Conservation (phyloP, 306 rosid species). For the Malus asiatica region DNA sequence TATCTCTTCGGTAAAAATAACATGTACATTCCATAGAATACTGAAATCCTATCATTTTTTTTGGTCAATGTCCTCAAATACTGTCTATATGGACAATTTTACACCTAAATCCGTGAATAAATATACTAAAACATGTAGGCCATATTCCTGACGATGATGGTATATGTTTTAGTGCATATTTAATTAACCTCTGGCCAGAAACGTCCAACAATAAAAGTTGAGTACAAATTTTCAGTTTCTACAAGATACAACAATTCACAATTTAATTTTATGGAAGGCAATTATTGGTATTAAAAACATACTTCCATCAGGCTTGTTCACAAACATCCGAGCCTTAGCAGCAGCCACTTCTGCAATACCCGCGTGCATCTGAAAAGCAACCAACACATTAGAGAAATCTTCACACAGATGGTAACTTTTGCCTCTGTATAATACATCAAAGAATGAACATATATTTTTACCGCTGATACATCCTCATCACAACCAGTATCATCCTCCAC, state of each 20-base stretch:
- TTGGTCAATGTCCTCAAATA: not conserved
- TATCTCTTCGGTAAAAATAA: not conserved
- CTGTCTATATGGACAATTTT: not conserved
- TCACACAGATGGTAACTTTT: not conserved
- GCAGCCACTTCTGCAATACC: conserved; percentile 99
- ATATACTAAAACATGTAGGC: not conserved
- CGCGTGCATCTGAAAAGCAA: conserved; percentile 68
- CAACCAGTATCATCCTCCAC: conserved; percentile 56
- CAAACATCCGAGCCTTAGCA: conserved; percentile 97
- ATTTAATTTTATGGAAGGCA: conserved; percentile 3
- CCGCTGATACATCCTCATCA: conserved; percentile 72
- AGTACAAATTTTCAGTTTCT: not conserved
- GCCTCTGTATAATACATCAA: not conserved
- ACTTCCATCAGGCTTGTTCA: conserved; percentile 99
- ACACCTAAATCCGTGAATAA: not conserved
- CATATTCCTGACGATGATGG: not conserved
- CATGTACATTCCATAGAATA: not conserved
- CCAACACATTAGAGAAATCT: conserved; percentile 8
- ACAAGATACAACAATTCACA: not conserved
- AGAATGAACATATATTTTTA: conserved; percentile 16
- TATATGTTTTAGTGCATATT: not conserved
- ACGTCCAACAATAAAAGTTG: not conserved
- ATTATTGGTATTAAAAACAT: conserved; percentile 17
- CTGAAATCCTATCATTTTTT: not conserved
- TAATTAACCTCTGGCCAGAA: not conserved